Evolutionary conservation across 192 early-diverging fungal genomes (phyloP), one percentile per base, ranked within the genome.

Genomic region (Coemansia sp.): DNA sequence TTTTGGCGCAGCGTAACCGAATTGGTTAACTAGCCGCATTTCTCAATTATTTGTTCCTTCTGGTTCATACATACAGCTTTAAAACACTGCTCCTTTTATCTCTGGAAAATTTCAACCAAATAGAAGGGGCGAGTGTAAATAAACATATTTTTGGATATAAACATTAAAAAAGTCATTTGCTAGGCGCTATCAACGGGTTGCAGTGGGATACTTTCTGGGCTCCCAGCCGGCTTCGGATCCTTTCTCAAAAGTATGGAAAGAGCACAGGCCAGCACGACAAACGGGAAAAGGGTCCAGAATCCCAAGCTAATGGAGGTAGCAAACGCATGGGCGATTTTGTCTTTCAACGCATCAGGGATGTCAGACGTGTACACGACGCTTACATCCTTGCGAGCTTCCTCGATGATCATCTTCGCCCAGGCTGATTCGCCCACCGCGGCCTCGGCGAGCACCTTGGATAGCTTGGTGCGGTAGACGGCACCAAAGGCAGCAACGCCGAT

Each of bases 401-500:
- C 70, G 22, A 89, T 84, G 10, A 88, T 62, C 6, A 66, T 70
- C 32, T 83, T 83, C 7, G 77, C 56, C 1, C 76, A 74, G 54
- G 16, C 77, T 19, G 80, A 58, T 54, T 74, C 65, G 11, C 53
- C 61, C 32, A 61, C 44, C 4, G 72, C 56, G 9, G 41, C 48
- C 0, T 49, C 62, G 25, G 53, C 76, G 70, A 78, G 76, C 57
- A 68, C 70, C 40, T 46, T 40, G 38, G 70, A 63, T 10, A 87
- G 77, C 67, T 85, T 88, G 77, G 91, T 91, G 76, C 86, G 86
- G 68, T 89, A 84, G 12, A 87, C 76, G 12, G 87, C 84, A 32
- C 85, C 88, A 44, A 86, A 86, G 37, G 87, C 69, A 17, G 87
- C 87, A 32, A 92, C 66, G 20, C 90, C 88, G 59, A 91, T 77